Conservation (phyloP, 78 protist species). For the Chrysochromulina parva region DNA sequence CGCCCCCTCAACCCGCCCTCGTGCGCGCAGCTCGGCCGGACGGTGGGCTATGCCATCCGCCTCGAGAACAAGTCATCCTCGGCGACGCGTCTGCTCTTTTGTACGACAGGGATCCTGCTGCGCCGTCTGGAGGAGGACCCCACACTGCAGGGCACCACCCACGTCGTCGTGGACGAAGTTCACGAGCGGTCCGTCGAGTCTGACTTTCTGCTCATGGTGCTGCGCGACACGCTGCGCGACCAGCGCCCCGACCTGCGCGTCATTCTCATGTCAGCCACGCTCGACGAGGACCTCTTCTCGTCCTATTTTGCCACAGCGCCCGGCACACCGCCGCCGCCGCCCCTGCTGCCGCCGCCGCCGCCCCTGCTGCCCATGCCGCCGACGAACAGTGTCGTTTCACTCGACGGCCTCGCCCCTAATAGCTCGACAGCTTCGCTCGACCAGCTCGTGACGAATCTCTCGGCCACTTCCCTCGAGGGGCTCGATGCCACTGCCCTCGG, state of each 20-base stretch:
- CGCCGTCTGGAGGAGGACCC: not conserved
- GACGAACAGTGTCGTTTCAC: no score
- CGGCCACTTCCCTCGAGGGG: no score
- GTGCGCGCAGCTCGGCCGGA: no score
- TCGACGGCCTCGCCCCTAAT: no score
- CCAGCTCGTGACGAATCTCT: no score
- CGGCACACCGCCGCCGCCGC: no score
- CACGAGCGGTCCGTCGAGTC: conserved; percentile 81
- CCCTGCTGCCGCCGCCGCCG: no score
- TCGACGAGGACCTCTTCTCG: conserved; percentile 74
- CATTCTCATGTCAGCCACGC: conserved; percentile 85
- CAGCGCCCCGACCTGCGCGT: conserved; percentile 41
- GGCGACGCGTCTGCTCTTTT: conserved; percentile 70
- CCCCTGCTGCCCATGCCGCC: no score
- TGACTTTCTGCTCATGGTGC: conserved; percentile 72
- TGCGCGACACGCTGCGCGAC: conserved; percentile 13
- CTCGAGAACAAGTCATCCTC: conserved; percentile 36
- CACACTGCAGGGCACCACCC: not conserved
- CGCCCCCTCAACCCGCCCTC: no score
- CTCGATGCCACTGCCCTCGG: no score
- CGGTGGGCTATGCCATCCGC: conserved; percentile 34
- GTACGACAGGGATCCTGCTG: conserved; percentile 51
- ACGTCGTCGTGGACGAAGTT: conserved; percentile 56
- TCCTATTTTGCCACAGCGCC: conserved; percentile 63
- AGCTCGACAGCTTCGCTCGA: no score